These are phyloP conservation scores for Veloporphyrellus conicus DNA, from an alignment of 1,284 basidiomycete species.

Conservation along the genomic window DNA sequence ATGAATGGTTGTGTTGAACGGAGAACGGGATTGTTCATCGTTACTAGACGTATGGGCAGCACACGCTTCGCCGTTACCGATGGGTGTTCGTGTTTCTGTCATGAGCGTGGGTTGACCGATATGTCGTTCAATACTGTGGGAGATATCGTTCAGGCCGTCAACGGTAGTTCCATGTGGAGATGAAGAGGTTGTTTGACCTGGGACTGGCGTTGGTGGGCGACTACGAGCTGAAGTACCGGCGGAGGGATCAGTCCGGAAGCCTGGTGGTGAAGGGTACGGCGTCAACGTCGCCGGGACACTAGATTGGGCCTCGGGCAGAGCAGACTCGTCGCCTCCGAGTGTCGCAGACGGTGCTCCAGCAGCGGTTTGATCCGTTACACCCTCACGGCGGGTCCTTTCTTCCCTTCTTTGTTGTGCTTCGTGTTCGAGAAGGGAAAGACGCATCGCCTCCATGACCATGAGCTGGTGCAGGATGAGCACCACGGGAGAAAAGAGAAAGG, in stretches of 20 bases:
- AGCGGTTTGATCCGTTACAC: conserved; percentile 32
- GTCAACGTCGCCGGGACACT: conserved; percentile 2
- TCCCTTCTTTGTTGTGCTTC: conserved; percentile 73
- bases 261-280: conserved; percentile 3
- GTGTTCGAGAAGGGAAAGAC: conserved; percentile 89
- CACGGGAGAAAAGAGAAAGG: background rate
- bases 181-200: conserved; percentile 36
- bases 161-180: conserved; percentile 23
- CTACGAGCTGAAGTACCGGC: conserved; percentile 11
- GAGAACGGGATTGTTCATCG: conserved; percentile 13
- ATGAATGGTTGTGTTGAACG: conserved; percentile 1
- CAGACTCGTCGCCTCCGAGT: conserved; percentile 7
- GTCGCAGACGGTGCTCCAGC: conserved; percentile 15
- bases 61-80: conserved; percentile 13
- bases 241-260: conserved; percentile 7
- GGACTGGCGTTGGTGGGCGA: conserved; percentile 31
- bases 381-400: conserved; percentile 49
- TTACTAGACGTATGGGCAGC: conserved; percentile 5
- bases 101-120: conserved; percentile 17
- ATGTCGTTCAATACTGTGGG: conserved; percentile 27
- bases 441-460: conserved; percentile 99
- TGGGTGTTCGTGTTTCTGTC: conserved; percentile 9
- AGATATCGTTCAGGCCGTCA: conserved; percentile 28
- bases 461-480: conserved; percentile 49
- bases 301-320: conserved; percentile 1